These are phyloP conservation scores for Mycothermus thermophilus DNA, from an alignment of 495 filamentous ascomycete species.

Conservation along the genomic window DNA sequence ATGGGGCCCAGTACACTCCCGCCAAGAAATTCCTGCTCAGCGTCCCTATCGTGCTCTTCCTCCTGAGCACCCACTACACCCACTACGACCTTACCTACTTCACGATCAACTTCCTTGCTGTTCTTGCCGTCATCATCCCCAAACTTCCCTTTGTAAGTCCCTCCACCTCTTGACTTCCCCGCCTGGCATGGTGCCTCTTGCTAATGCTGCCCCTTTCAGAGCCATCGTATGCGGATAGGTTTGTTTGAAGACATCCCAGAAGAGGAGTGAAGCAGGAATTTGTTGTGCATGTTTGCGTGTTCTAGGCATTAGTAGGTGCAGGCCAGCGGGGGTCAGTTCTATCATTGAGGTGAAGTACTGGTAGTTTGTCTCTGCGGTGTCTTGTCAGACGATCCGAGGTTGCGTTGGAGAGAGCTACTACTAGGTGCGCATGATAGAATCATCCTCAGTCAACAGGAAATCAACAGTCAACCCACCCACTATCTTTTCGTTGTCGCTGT, in stretches of 20 bases:
- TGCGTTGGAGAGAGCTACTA: too few species aligned
- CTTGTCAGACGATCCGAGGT: too few species aligned
- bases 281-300: too few species aligned
- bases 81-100: slow-evolving; percentile 96
- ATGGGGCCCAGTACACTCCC: slow-evolving; percentile 95
- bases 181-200: slow-evolving; percentile 1
- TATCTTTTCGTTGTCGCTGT: too few species aligned
- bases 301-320: too few species aligned
- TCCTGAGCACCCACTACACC: slow-evolving; percentile 95
- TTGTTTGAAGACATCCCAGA: neutral
- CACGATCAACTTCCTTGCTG: slow-evolving; percentile 88
- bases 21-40: slow-evolving; percentile 95
- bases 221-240: slow-evolving; percentile 46
- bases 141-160: slow-evolving; percentile 81
- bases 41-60: slow-evolving; percentile 85
- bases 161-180: neutral
- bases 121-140: slow-evolving; percentile 82
- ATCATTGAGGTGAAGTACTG: too few species aligned
- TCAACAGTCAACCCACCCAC: too few species aligned
- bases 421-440: too few species aligned
- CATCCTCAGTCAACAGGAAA: too few species aligned
- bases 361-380: too few species aligned
- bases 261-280: too few species aligned
- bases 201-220: slow-evolving; percentile 27
- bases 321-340: too few species aligned